Percentiles rank a stretch among this genome's conserved stretches.
phyloP scores from a whole-genome alignment of 371 early-diverging fungal species.

The Mortierella polycephala region DNA sequence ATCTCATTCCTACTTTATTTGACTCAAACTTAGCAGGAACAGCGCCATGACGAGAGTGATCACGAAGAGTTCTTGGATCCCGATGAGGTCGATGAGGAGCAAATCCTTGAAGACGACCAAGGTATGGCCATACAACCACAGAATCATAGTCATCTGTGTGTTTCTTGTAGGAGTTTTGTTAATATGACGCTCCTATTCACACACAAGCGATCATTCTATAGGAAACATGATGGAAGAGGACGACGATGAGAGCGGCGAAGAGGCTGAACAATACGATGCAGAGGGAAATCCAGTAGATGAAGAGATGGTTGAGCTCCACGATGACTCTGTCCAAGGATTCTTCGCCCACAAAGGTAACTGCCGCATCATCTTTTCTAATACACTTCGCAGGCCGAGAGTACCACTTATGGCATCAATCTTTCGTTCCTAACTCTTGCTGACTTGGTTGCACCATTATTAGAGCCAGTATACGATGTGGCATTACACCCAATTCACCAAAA shows the following conservation, averaged over 20 bases:
- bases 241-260: constrained; percentile 42
- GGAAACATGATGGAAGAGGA: constrained; percentile 52
- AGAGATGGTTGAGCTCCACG: constrained; percentile 74
- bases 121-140: constrained; percentile 7
- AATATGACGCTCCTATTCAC: constrained; percentile 9
- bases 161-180: constrained; percentile 45
- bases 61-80: constrained; percentile 62
- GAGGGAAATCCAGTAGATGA: constrained; percentile 61
- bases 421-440: background rate
- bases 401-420: background rate
- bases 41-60: constrained; percentile 55
- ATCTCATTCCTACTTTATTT: no score
- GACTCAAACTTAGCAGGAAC: constrained; percentile 12
- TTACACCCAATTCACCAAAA: constrained; percentile 79
- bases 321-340: constrained; percentile 94
- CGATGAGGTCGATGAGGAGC: constrained; percentile 59
- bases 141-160: constrained; percentile 6
- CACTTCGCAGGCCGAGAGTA: background rate
- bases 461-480: constrained; percentile 90
- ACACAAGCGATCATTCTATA: constrained; percentile 4
- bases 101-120: constrained; percentile 58
- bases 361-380: background rate
- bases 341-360: constrained; percentile 83
- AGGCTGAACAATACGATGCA: constrained; percentile 43
- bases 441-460: constrained; percentile 55